phyloP scores from a whole-genome alignment of 768 basidiomycete genomes.

The Leccinellum albellum region DNA sequence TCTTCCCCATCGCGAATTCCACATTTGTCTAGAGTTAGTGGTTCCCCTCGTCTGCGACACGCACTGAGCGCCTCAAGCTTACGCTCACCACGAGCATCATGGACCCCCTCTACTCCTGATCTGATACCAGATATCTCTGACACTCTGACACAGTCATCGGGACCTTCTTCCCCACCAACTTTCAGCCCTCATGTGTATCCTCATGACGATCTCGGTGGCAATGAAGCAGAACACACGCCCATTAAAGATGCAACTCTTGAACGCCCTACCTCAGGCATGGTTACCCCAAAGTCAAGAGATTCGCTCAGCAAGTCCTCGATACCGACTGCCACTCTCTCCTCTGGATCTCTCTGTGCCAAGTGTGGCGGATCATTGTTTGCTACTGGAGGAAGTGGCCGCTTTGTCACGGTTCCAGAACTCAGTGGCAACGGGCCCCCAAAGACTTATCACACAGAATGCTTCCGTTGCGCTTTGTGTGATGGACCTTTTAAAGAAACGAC shows the following conservation, averaged over 20 bases:
- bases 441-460: constrained; percentile 72
- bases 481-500: constrained; percentile 57
- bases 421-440: constrained; percentile 41
- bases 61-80: constrained; percentile 27
- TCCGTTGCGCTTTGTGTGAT: constrained; percentile 66
- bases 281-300: constrained; percentile 28
- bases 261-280: constrained; percentile 20
- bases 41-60: constrained; percentile 28
- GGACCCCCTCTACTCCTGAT: constrained; percentile 53
- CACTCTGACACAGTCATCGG: constrained; percentile 50
- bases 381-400: constrained; percentile 54
- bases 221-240: constrained; percentile 5
- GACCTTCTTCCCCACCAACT: constrained; percentile 48
- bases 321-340: constrained; percentile 30
- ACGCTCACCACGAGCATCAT: constrained; percentile 27
- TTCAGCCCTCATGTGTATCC: constrained; percentile 30
- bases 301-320: constrained; percentile 25
- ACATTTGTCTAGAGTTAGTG: constrained; percentile 19
- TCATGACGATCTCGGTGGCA: constrained; percentile 10
- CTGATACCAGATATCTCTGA: constrained; percentile 61
- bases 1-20: constrained; percentile 29
- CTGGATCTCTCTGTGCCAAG: constrained; percentile 52
- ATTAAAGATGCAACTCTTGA: constrained; percentile 6
- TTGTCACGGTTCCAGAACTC: constrained; percentile 65
- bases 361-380: constrained; percentile 60